Conservation (phyloP, 345 rosid species). For the Boechera stricta region DNA sequence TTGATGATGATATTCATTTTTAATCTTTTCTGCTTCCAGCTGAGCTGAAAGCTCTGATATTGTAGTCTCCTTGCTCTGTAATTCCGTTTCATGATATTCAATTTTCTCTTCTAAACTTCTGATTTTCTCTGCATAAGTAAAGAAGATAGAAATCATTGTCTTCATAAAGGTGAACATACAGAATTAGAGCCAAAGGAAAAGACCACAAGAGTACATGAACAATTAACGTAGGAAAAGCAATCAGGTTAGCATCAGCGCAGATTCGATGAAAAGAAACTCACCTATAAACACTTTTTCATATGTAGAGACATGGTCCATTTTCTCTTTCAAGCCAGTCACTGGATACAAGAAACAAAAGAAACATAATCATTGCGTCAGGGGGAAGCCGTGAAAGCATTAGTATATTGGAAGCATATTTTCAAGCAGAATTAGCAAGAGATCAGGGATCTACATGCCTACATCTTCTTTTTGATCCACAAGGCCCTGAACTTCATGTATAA, state of each 20-base stretch:
- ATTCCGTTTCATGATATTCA: slow-evolving; percentile 51
- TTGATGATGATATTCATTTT: slow-evolving; percentile 51
- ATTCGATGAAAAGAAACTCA: slow-evolving; percentile 42
- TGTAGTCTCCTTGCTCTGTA: slow-evolving; percentile 57
- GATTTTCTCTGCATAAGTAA: slow-evolving; percentile 60
- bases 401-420: slow-evolving; percentile 21
- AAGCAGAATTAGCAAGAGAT: slow-evolving; percentile 36
- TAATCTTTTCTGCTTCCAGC: slow-evolving; percentile 58
- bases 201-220: slow-evolving; percentile 10
- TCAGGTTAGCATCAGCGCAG: slow-evolving; percentile 16
- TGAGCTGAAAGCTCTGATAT: slow-evolving; percentile 63
- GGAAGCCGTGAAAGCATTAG: slow-evolving; percentile 11
- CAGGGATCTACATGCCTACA: slow-evolving; percentile 65
- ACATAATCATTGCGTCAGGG: slow-evolving; percentile 12
- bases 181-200: not conserved
- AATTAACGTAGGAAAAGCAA: not conserved
- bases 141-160: slow-evolving; percentile 24
- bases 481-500: slow-evolving; percentile 59
- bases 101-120: slow-evolving; percentile 58
- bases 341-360: slow-evolving; percentile 42
- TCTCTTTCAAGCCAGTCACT: slow-evolving; percentile 72
- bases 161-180: slow-evolving; percentile 13
- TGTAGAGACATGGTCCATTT: slow-evolving; percentile 62
- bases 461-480: slow-evolving; percentile 73
- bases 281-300: slow-evolving; percentile 62